phyloP scores from a whole-genome alignment of 306 rosid species.

The Quercus agrifolia region DNA sequence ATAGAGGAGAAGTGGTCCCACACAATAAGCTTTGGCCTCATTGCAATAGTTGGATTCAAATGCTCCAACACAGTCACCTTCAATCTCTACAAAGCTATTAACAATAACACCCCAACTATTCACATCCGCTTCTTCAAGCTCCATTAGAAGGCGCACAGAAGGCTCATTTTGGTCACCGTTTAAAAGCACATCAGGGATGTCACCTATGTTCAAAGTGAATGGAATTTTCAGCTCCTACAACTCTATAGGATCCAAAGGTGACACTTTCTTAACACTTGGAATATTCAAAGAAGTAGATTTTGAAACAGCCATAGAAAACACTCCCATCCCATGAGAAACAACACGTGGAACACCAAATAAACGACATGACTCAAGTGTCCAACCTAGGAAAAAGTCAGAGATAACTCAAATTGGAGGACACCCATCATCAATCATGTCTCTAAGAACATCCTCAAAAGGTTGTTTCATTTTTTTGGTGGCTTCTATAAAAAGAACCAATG shows the following conservation, averaged over 20 bases:
- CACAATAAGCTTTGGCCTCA: slow-evolving; percentile 20
- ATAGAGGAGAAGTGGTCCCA: slow-evolving; percentile 19
- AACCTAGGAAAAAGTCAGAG: slow-evolving; percentile 25
- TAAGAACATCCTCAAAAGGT: slow-evolving; percentile 6
- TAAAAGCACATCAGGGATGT: neutral
- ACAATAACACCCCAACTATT: slow-evolving; percentile 28
- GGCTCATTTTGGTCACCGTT: neutral
- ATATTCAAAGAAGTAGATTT: neutral
- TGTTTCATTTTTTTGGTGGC: slow-evolving; percentile 17
- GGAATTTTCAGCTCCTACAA: slow-evolving; percentile 10
- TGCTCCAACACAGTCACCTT: slow-evolving; percentile 1
- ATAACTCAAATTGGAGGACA: slow-evolving; percentile 20
- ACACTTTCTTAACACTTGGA: neutral
- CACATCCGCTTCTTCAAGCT: neutral
- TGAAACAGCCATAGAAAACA: neutral
- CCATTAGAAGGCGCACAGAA: neutral
- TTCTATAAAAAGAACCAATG: neutral
- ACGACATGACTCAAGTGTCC: slow-evolving; percentile 18
- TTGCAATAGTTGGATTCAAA: slow-evolving; percentile 13
- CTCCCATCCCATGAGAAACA: slow-evolving; percentile 18
- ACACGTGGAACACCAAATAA: slow-evolving; percentile 11
- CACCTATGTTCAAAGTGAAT: neutral
- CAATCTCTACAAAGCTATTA: slow-evolving; percentile 27
- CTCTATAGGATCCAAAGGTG: neutral
- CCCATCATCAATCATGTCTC: neutral